Percentiles rank a stretch among this genome's conserved stretches.
These are phyloP conservation scores for Verticillium zaregamsianum DNA, from an alignment of 2,329 filamentous ascomycete species.

Conservation along the genomic window DNA sequence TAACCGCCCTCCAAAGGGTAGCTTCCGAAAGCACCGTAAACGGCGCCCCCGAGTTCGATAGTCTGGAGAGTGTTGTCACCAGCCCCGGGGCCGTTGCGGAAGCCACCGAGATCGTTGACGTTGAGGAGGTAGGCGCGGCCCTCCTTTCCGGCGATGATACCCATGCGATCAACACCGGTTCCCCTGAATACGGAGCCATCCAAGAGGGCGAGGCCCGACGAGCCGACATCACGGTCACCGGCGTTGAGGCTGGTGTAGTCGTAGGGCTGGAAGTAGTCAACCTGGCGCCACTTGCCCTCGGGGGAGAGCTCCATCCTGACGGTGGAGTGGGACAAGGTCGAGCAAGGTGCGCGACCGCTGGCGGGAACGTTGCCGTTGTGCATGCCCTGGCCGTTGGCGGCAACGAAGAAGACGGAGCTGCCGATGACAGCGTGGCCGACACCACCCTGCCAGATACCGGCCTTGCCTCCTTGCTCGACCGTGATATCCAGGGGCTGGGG, in stretches of 20 bases:
- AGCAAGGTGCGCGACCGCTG: slow-evolving; percentile 24
- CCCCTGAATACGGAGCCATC: slow-evolving; percentile 28
- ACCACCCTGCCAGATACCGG: slow-evolving; percentile 31
- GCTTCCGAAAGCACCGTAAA: slow-evolving; percentile 32
- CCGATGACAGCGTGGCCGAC: slow-evolving; percentile 25
- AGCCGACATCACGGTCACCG: slow-evolving; percentile 34
- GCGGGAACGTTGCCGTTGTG: slow-evolving; percentile 28
- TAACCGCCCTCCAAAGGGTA: slow-evolving; percentile 39
- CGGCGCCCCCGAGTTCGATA: slow-evolving; percentile 23
- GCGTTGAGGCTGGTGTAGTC: slow-evolving; percentile 32
- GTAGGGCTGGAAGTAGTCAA: slow-evolving; percentile 37
- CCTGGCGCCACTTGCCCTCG: slow-evolving; percentile 12
- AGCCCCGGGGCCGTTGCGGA: slow-evolving; percentile 28
- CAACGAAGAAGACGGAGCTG: slow-evolving; percentile 21
- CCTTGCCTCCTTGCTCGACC: slow-evolving; percentile 22
- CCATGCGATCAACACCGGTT: slow-evolving; percentile 27
- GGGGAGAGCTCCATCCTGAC: slow-evolving; percentile 23
- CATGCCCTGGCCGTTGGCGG: slow-evolving; percentile 25
- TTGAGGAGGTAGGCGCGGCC: slow-evolving; percentile 35
- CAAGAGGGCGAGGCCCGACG: slow-evolving; percentile 27
- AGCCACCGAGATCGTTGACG: slow-evolving; percentile 35
- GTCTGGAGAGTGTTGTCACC: slow-evolving; percentile 32
- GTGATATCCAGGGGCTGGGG: slow-evolving; percentile 15
- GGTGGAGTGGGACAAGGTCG: slow-evolving; percentile 27
- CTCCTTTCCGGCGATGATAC: slow-evolving; percentile 32